Base-by-base conservation (phyloP, 306 rosid genomes). In the Calophaca sinica region DNA sequence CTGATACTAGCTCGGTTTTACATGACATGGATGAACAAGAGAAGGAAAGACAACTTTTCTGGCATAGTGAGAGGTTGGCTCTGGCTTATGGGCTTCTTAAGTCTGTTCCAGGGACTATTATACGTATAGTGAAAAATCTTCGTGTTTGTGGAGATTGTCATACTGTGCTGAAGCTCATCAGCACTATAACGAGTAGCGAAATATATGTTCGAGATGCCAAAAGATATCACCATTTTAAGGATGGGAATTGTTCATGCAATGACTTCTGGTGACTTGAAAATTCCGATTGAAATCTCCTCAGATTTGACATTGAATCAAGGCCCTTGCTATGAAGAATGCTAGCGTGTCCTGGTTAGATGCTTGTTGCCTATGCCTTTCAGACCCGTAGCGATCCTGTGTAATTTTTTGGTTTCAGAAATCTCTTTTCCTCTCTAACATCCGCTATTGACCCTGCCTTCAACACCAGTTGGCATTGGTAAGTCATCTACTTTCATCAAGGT, bases 101-200 rank as follows among this genome's bases (percentile, higher is more conserved):
- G 87, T 83, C 89, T 64, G 89, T 86, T 75, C 90, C 88, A 0
- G 89, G 97, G 54, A 85, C 89, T 15, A 68, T 81, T 2, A 86
- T 93, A 64, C 88, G 96, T 38, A 81, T 93, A 32, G 93, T 93
- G 49, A 93, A 93, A 78, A 93, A 90, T 70, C 97, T 93, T 44
- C 92, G 96, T 14, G 89, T 90, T 66, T 90, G 97, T 81, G 93
- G 92, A 75, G 96, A 90, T 69, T 93, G 98, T 68, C 98, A 93
- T 67, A 85, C 88, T 28, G 98, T 91, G 61, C 74, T 91, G 80
- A 93, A 93, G 82, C 86, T 88, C 75, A 65, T 86, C 75, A 89
- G 98, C 83, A 50, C 79, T 58, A 89, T 93, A 72, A 60, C 83
- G 20, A 52, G 68, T 49, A 89, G 98, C 65, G 97, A 88, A 76